phyloP scores from a whole-genome alignment of 176 grass and related monocot genomes.

The Zoysia japonica region DNA sequence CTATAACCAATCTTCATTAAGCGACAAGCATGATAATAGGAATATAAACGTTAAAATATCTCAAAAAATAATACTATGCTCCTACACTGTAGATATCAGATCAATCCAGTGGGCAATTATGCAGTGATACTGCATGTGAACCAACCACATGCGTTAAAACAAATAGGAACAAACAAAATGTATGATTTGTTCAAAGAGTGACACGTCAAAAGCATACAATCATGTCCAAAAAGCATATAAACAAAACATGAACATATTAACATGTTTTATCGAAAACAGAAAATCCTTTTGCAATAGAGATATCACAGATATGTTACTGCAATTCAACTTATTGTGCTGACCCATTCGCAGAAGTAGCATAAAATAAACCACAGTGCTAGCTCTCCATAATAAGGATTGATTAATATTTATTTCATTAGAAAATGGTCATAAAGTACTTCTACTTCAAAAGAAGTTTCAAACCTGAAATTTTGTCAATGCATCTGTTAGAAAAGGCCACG shows the following conservation, averaged over 20 bases:
- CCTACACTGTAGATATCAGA: background rate
- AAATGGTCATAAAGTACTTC: background rate
- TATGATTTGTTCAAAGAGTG: background rate
- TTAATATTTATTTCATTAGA: slow-evolving; percentile 1
- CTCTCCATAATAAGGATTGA: background rate
- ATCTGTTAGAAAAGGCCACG: slow-evolving; percentile 79
- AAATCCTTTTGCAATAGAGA: background rate
- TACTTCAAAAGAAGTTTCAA: slow-evolving; percentile 2
- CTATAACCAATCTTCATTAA: background rate
- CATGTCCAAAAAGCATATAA: background rate
- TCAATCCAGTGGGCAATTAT: background rate
- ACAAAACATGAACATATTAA: background rate
- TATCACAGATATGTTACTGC: background rate
- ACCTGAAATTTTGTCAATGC: slow-evolving; percentile 97
- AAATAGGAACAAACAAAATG: background rate
- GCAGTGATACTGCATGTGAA: background rate
- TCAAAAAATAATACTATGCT: background rate
- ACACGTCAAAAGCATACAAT: slow-evolving; percentile 1
- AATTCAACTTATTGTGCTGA: background rate
- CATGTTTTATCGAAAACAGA: slow-evolving; percentile 24
- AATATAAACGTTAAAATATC: background rate
- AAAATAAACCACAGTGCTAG: background rate
- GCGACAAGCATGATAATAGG: background rate
- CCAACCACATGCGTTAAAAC: background rate
- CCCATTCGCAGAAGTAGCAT: background rate